Base-by-base conservation (phyloP, 805 yeast genomes). In the Komagataella mondaviorum region DNA sequence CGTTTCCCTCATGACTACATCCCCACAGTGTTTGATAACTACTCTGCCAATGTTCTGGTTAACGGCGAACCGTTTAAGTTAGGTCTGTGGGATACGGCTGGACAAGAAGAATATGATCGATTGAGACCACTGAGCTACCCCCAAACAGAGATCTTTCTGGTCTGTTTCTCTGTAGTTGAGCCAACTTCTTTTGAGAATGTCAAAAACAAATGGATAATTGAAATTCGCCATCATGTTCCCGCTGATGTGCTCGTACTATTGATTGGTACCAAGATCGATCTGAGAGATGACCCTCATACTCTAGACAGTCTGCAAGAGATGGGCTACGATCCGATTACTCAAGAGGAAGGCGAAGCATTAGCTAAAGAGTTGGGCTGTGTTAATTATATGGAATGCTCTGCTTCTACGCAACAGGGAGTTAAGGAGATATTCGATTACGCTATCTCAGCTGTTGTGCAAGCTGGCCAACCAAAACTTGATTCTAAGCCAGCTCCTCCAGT, bases 51-150 rank as follows among this genome's bases (percentile, higher is more conserved):
- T 46, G 88, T 89, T 23, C 78, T 88, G 75, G 82, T 83, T 18
- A 91, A 85, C 59, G 83, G 85, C 24, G 88, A 83, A 60, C 86
- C 88, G 51, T 83, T 85, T 60, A 88, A 87, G 61, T 72, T 89
- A 50, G 95, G 95, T 22, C 74, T 89, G 48, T 89, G 96, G 96
- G 96, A 89, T 76, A 89, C 96, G 14, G 96, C 96, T 3, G 96
- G 96, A 23, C 96, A 89, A 67, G 85, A 86, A 61, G 96, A 88
- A 63, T 88, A 88, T 65, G 96, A 89, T 64, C 74, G 96, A 54
- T 73, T 88, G 60, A 75, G 96, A 66, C 96, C 96, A 2, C 71
- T 89, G 55, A 84, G 93, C 6, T 89, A 89, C 61, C 96, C 96
- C 3, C 96, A 89, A 63, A 88, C 96, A 0, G 96, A 88, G 59